A percentile compares a stretch with the other conserved stretches of the same genome.
phyloP scores from a whole-genome alignment of 2,329 filamentous ascomycete species.

The Phyllosticta citribraziliensis region DNA sequence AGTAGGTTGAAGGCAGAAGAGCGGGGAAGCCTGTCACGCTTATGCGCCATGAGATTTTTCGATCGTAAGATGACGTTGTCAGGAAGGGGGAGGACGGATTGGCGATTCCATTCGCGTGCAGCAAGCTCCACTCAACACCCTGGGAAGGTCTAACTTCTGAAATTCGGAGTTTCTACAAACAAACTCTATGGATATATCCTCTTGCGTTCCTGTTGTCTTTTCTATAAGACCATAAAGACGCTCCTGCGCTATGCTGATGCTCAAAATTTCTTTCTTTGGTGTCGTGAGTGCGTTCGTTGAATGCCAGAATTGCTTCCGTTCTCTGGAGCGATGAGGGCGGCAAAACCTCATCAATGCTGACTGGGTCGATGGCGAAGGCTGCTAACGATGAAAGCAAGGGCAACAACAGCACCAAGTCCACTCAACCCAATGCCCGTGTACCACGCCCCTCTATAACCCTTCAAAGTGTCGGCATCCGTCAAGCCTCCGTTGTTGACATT shows the following conservation, averaged over 20 bases:
- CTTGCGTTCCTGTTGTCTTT: neutral
- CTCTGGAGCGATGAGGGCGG: neutral
- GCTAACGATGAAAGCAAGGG: slow-evolving; percentile 18
- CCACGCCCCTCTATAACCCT: slow-evolving; percentile 29
- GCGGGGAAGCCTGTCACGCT: neutral
- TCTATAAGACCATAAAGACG: neutral
- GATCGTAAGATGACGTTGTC: neutral
- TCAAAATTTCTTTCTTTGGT: neutral
- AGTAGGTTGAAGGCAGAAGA: neutral
- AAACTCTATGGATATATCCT: neutral
- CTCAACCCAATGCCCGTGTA: slow-evolving; percentile 31
- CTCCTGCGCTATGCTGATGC: neutral
- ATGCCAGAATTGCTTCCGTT: neutral
- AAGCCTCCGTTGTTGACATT: slow-evolving; percentile 26
- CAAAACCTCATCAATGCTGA: neutral
- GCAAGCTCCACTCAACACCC: neutral
- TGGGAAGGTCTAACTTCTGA: neutral
- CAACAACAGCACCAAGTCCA: slow-evolving; percentile 19
- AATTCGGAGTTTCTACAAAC: neutral
- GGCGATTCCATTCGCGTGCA: neutral
- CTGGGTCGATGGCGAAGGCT: slow-evolving; percentile 9
- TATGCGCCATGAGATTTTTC: neutral
- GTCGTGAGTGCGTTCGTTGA: neutral
- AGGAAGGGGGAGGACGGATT: neutral
- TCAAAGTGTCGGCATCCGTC: slow-evolving; percentile 19